phyloP scores from a whole-genome alignment of 306 rosid species.

The Alnus glutinosa region DNA sequence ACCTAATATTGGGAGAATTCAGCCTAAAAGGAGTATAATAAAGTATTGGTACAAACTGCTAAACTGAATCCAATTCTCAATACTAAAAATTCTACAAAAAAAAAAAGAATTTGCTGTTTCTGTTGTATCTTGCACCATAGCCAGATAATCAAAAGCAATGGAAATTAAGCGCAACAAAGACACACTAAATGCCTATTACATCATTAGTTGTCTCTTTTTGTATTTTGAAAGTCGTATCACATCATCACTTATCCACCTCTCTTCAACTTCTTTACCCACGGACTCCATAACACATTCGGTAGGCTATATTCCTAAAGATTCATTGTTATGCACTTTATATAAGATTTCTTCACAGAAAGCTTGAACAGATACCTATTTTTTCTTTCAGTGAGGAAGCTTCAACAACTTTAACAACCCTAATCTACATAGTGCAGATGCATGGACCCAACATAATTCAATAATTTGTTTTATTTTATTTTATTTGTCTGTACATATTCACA shows the following conservation, averaged over 20 bases:
- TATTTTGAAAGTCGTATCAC: background rate
- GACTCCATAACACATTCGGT: too few relatives aligned
- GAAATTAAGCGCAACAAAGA: background rate
- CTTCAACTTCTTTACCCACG: too few relatives aligned
- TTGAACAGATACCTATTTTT: background rate
- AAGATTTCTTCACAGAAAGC: background rate
- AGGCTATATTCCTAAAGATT: background rate
- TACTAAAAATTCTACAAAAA: background rate
- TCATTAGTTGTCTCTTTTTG: background rate
- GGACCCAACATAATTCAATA: background rate
- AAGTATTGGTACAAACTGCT: background rate
- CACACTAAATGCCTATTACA: background rate
- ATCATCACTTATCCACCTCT: background rate
- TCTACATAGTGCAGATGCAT: background rate
- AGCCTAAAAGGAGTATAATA: background rate
- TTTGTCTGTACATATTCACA: background rate
- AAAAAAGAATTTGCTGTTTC: background rate
- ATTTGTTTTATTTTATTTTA: background rate
- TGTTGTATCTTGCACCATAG: background rate
- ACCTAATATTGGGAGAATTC: background rate
- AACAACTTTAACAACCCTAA: background rate
- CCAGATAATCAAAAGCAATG: background rate
- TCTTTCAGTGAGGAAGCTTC: background rate
- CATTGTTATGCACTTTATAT: background rate
- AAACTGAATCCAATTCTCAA: background rate